Conservation (phyloP, 805 yeast genomes). For the Myxozyma vanderwaltii region DNA sequence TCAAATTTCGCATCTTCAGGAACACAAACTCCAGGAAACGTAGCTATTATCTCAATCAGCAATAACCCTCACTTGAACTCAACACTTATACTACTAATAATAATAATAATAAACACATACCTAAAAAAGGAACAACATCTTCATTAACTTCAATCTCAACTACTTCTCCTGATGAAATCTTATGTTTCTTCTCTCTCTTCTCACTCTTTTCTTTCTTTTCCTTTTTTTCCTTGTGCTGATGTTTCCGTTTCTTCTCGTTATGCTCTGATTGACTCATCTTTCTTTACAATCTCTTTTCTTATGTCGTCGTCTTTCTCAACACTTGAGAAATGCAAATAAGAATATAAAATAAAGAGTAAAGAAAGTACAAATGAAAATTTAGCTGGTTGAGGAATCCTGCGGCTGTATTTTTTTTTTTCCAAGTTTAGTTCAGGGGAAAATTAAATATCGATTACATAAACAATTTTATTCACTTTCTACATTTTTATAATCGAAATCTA, state of each 20-base stretch:
- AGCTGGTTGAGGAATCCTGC: neutral
- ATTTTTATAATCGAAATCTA: too few relatives aligned
- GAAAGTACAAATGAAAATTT: too few relatives aligned
- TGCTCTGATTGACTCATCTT: conserved; percentile 8
- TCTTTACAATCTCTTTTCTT: too few relatives aligned
- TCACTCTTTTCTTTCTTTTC: conserved; percentile 13
- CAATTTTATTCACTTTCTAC: neutral
- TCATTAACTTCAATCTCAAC: conserved; percentile 17
- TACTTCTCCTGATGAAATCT: neutral
- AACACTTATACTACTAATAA: neutral
- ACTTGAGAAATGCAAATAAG: neutral
- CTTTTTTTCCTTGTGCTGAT: conserved; percentile 12
- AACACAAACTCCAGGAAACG: conserved; percentile 73
- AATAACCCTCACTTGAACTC: neutral
- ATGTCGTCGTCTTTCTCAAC: neutral
- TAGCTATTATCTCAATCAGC: too few relatives aligned
- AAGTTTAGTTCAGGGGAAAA: neutral
- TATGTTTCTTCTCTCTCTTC: conserved; percentile 3
- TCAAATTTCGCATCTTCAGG: conserved; percentile 63
- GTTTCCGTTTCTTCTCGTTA: conserved; percentile 15
- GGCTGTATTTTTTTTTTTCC: neutral
- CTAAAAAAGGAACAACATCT: conserved; percentile 19
- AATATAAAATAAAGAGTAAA: too few relatives aligned
- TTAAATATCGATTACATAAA: neutral
- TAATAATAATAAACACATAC: too few relatives aligned